Conservation (phyloP, 345 rosid genomes). For the Eucalyptus marginata region DNA sequence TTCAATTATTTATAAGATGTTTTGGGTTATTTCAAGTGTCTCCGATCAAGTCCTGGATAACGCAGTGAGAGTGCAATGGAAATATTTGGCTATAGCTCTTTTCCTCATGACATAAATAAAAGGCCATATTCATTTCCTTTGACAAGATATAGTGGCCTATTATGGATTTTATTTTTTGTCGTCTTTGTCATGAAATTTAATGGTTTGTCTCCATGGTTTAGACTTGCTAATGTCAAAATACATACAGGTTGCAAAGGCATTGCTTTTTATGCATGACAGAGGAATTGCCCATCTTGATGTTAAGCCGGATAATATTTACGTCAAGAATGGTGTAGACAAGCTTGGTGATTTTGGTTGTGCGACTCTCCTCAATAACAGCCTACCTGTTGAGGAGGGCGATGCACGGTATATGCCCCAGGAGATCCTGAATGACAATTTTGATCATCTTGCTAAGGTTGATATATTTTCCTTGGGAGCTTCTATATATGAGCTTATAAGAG, state of each 20-base stretch:
- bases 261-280: slow-evolving; percentile 56
- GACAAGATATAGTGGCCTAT: background rate
- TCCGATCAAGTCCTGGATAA: background rate
- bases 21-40: too few relatives aligned
- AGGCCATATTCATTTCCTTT: too few relatives aligned
- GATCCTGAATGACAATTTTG: slow-evolving; percentile 72
- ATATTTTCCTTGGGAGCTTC: slow-evolving; percentile 82
- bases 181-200: background rate
- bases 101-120: too few relatives aligned
- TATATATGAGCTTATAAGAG: slow-evolving; percentile 68
- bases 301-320: slow-evolving; percentile 91
- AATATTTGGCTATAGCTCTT: background rate
- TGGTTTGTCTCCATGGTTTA: background rate
- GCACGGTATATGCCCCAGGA: slow-evolving; percentile 99
- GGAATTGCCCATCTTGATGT: slow-evolving; percentile 95
- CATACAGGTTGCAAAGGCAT: slow-evolving; percentile 77
- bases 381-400: slow-evolving; percentile 94
- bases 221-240: background rate
- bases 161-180: background rate
- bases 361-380: slow-evolving; percentile 65
- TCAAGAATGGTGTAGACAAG: slow-evolving; percentile 64
- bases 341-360: slow-evolving; percentile 98
- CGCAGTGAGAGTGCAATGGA: background rate
- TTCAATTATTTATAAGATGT: too few relatives aligned
- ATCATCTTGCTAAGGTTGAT: slow-evolving; percentile 84